Base-by-base conservation (phyloP, 2,329 filamentous ascomycete species). In the Fusarium nisikadoi region DNA sequence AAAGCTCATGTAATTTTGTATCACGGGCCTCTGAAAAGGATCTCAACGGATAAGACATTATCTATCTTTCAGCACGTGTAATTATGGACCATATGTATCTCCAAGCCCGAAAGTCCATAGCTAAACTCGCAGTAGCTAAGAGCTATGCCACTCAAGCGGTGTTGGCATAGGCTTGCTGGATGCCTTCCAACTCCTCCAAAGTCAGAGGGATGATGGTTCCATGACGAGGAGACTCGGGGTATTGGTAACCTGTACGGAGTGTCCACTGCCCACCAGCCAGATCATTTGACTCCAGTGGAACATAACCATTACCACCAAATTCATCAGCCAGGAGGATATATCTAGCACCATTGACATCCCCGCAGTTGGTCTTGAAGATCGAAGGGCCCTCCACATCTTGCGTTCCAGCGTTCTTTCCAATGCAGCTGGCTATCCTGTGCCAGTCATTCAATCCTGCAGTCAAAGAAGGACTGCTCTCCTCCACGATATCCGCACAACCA, bases 291-390 rank as follows among this genome's bases (percentile, higher is more conserved):
- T 70, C 36, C 0, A 61, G 61, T 6, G 55, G 66, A 2, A 70
- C 42, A 35, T 61, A 70, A 2, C 68, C 61, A 29, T 29, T 25
- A 4, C 68, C 54, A 6, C 36, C 27, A 17, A 45, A 49, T 10
- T 70, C 65, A 8, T 65, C 41, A 7, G 58, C 31, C 2, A 70
- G 39, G 0, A 70, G 29, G 1, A 65, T 53, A 8, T 52, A 70
- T 10, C 50, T 58, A 9, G 41, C 17, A 10, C 64, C 57, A 5
- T 68, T 52, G 2, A 63, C 16, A 3, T 69, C 64, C 2, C 12
- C 7, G 1, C 46, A 35, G 17, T 68, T 69, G 2, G 64, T 49
- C 33, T 58, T 69, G 46, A 68, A 69, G 10, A 58, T 68, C 2
- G 52, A 39, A 1, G 66, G 66, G 4, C 66, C 63, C 19, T 69